Evolutionary conservation across 495 filamentous ascomycete genomes (phyloP), one percentile per base, ranked within the genome.

Genomic region (Hypoxylon fuscum): DNA sequence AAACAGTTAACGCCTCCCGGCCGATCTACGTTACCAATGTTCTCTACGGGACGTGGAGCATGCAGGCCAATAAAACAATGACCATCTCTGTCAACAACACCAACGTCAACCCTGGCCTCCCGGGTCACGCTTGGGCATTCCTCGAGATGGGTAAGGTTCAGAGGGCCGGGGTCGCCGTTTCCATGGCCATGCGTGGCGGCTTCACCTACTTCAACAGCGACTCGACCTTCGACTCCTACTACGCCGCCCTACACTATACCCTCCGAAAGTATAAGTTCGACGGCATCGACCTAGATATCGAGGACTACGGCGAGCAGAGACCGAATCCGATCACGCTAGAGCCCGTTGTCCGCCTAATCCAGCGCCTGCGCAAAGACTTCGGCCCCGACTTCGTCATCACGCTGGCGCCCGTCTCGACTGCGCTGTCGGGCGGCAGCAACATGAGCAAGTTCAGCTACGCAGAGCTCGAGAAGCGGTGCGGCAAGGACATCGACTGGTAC

Each of bases 251-350:
- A 2, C 72, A 80, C 2, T 73, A 80, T 20, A 73, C 85, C 42
- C 73, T 90, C 8, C 75, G 76, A 11, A 74, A 75, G 7, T 69
- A 83, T 58, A 70, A 68, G 4, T 73, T 90, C 10, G 78, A 89
- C 31, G 88, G 88, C 0, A 55, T 91, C 7, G 88, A 91, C 66
- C 79, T 91, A 5, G 88, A 91, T 60, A 87, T 90, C 37, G 88
- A 91, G 64, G 88, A 91, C 59, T 15, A 32, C 27, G 46, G 46
- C 9, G 46, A 35, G 17, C 4, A 31, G 20, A 10, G 9, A 6
- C 45, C 25, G 2, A 14, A 52, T 4, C 40, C 66, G 0, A 89
- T 89, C 80, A 85, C 85, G 1, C 72, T 90, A 12, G 34, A 54
- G 3, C 87, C 86, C 10, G 74, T 89, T 14, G 77, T 86, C 27